Evolutionary conservation across 495 filamentous ascomycete genomes (phyloP).

Genomic region (Trichoderma asperelloides): DNA sequence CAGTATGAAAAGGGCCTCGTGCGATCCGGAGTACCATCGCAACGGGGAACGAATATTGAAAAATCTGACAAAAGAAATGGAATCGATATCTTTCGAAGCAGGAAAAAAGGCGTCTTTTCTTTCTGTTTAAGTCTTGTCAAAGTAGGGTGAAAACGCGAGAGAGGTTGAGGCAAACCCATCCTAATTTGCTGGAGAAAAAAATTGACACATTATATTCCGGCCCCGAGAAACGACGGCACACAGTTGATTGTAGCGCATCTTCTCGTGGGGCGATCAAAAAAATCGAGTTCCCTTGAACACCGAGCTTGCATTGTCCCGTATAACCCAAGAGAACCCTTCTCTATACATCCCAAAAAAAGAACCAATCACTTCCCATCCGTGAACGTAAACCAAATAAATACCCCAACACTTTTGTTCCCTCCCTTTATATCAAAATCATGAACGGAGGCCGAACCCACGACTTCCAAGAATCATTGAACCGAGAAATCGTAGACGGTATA

Average conservation of each 20-base stretch:
- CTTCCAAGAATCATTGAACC: slow-evolving; percentile 26
- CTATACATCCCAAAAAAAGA: slow-evolving; percentile 4
- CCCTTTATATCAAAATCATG: slow-evolving; percentile 21
- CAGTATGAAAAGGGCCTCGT: slow-evolving; percentile 11
- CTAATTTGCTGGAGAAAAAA: slow-evolving; percentile 8
- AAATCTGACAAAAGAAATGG: slow-evolving; percentile 1
- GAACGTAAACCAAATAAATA: slow-evolving; percentile 18
- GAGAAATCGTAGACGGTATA: slow-evolving; percentile 28
- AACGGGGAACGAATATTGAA: neutral
- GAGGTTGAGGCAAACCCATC: neutral
- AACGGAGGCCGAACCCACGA: slow-evolving; percentile 20
- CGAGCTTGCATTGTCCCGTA: slow-evolving; percentile 6
- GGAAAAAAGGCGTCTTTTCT: slow-evolving; percentile 5
- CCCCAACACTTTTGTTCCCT: slow-evolving; percentile 26
- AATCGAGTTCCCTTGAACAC: slow-evolving; percentile 8
- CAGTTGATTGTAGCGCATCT: slow-evolving; percentile 3
- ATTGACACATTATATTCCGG: slow-evolving; percentile 7
- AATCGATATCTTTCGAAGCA: neutral
- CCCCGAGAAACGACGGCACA: slow-evolving; percentile 1
- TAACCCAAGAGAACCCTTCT: slow-evolving; percentile 8
- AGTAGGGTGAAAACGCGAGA: neutral
- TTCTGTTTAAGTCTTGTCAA: neutral
- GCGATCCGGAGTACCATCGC: neutral
- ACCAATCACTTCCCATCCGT: slow-evolving; percentile 18
- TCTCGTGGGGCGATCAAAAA: slow-evolving; percentile 4